These are phyloP conservation scores for Colletotrichum destructivum DNA, from an alignment of 2,329 filamentous ascomycete genomes.

Conservation along the genomic window DNA sequence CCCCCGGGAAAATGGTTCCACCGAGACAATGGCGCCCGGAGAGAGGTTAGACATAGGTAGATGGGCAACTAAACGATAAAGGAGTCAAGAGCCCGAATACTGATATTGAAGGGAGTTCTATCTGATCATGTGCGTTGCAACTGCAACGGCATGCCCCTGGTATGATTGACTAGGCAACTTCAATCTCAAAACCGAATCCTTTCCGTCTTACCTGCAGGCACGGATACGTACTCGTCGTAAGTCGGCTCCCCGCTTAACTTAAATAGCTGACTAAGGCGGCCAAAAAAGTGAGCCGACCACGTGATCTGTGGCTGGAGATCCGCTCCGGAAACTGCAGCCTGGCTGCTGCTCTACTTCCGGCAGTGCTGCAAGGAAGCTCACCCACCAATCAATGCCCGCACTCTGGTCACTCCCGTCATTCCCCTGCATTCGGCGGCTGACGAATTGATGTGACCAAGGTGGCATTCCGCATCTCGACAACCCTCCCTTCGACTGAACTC, in stretches of 20 bases:
- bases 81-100: not conserved
- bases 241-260: too few relatives aligned
- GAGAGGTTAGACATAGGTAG: conserved; percentile 11
- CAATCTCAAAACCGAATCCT: conserved; percentile 7
- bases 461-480: conserved; percentile 9
- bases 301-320: not conserved
- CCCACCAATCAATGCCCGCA: conserved; percentile 38
- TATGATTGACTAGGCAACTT: not conserved
- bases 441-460: conserved; percentile 34
- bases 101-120: too few relatives aligned
- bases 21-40: conserved; percentile 29
- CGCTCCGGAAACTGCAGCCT: conserved; percentile 18
- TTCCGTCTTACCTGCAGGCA: conserved; percentile 16
- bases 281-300: fast-evolving
- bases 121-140: too few relatives aligned
- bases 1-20: conserved; percentile 39
- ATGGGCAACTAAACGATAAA: not conserved
- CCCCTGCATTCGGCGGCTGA: conserved; percentile 38
- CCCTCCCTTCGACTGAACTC: not conserved
- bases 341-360: not conserved
- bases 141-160: too few relatives aligned
- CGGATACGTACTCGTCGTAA: too few relatives aligned
- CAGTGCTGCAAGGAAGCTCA: conserved; percentile 30
- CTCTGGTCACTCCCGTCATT: conserved; percentile 33
- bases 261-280: conserved; percentile 3